Base-by-base conservation (phyloP, 768 basidiomycete species). In the Naganishia kalamii region DNA sequence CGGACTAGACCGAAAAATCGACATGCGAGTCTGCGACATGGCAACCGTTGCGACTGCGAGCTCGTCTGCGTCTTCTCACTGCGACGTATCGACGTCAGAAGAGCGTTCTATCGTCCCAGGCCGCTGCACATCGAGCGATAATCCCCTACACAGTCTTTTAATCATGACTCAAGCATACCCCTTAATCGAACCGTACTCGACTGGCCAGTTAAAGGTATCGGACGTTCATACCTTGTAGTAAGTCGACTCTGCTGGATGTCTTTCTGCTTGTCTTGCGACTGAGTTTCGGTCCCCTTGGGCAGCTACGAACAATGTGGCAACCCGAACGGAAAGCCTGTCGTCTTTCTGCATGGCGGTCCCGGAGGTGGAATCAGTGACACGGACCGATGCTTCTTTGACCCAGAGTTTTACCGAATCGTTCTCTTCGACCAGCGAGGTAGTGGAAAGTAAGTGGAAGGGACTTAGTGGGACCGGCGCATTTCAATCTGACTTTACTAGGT, bases 381-480 rank as follows among this genome's bases (percentile, higher is more conserved):
- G 62, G 91, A 94, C 78, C 82, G 88, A 60, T 78, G 81, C 5
- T 92, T 87, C 81, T 93, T 93, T 78, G 85, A 92, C 72, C 90
- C 90, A 3, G 76, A 82, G 35, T 88, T 89, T 73, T 94, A 92
- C 81, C 60, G 75, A 1, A 89, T 93, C 71, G 78, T 94, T 67
- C 82, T 94, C 25, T 85, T 92, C 70, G 92, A 96, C 78, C 93
- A 97, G 77, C 83, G 93, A 66, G 93, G 93, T 17, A 77, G 88
- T 17, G 93, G 93, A 21, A 87, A 89, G 71, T 89, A 75, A 67
- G 86, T 81, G 37, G 43, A 30, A 43, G 13, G 4, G 23, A 27
- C 51, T 30, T 7, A n/a, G 1, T 19, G 2, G 4, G 13, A 65
- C 19, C 30, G 6, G 0, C 35, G 32, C 11, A n/a, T 17, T 0